Conservation (phyloP, 352 stramenopile species). For the Halophytophthora batemanensis region DNA sequence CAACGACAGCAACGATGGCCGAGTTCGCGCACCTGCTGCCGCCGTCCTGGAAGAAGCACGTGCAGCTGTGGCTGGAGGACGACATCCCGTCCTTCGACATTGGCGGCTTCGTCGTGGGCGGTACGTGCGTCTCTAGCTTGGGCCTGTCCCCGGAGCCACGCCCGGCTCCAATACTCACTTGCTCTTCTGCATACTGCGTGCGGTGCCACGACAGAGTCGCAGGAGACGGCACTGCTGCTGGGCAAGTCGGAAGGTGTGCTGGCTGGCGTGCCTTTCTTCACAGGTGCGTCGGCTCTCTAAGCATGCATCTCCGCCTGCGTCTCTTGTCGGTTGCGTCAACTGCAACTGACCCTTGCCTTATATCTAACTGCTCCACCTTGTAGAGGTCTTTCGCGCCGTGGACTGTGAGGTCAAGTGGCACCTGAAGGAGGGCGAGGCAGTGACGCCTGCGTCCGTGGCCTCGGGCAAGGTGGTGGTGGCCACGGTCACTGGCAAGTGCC, state of each 20-base stretch:
- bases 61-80: constrained; percentile 94
- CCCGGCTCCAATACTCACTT: neutral
- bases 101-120: constrained; percentile 96
- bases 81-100: constrained; percentile 98
- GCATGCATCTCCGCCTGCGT: neutral
- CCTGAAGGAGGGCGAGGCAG: constrained; percentile 60
- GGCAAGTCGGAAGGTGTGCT: constrained; percentile 95
- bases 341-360: neutral
- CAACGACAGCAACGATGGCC: constrained; percentile 15
- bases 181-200: constrained; percentile 5
- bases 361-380: neutral
- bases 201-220: constrained; percentile 30
- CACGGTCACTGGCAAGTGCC: constrained; percentile 92
- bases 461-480: constrained; percentile 90
- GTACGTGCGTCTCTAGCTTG: constrained; percentile 10
- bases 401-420: constrained; percentile 92
- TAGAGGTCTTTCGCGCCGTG: constrained; percentile 91
- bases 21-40: constrained; percentile 69
- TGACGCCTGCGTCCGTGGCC: constrained; percentile 37
- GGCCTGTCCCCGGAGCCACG: neutral
- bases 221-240: constrained; percentile 83
- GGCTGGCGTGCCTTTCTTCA: constrained; percentile 95
- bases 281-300: constrained; percentile 17
- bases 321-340: neutral
- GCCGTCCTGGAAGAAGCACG: constrained; percentile 82